Evolutionary conservation across 2,329 filamentous ascomycete species (phyloP), one percentile per base, ranked within the genome.

Genomic region (Fusarium incarnatum): DNA sequence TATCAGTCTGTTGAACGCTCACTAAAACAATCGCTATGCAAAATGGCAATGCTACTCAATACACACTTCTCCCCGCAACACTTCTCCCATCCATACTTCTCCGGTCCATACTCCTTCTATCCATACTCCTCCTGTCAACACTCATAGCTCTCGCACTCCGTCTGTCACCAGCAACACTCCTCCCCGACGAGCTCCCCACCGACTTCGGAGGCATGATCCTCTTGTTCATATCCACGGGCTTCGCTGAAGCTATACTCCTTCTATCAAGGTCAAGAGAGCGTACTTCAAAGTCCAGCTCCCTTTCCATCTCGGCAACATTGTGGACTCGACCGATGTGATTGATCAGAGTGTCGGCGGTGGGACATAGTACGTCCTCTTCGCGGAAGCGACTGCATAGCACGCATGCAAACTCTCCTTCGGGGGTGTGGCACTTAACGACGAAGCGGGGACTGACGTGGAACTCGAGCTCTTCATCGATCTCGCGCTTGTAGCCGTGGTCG

Each of bases 401-500:
- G 10, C 73, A 75, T 3, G 73, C 73, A 20, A 67, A 75, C 16
- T 72, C 60, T 16, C 73, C 73, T 8, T 75, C 71, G 7, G 73
- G 62, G 0, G 70, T 74, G 18, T 75, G 73, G 2, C 73, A 73
- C 15, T 75, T 75, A 12, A 75, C 40, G 1, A 75, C 60, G 34
- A 75, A 75, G 32, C 73, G 71, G 8, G 69, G 73, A 12, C 60
- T 67, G 42, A 73, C 54, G 12, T 71, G 34, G 46, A 74, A 73
- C 44, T 75, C 73, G 34, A 73, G 50, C 10, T 72, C 69, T 12
- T 75, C 73, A 9, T 74, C 71, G 11, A 75, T 63, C 4, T 75
- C 64, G 5, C 69, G 48, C 28, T 61, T 47, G 34, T 72, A 69
- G 5, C 71, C 71, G 4, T 61, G 40, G 3, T 60, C 70, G 10